These are phyloP conservation scores for Scytalidium lignicola DNA, from an alignment of 2,329 filamentous ascomycete species.

Conservation along the genomic window DNA sequence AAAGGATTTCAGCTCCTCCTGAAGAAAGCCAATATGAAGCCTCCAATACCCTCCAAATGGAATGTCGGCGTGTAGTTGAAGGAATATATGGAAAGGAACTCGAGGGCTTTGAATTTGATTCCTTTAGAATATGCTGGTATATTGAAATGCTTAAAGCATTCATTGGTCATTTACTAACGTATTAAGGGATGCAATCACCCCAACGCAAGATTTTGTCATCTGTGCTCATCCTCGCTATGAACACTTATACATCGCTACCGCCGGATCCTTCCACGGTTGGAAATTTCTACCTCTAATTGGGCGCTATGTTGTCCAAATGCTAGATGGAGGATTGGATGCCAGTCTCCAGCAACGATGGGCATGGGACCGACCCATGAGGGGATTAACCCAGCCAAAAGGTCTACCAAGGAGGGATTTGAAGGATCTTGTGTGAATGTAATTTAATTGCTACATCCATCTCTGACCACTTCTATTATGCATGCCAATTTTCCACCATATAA, in stretches of 20 bases:
- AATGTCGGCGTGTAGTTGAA: slow-evolving; percentile 34
- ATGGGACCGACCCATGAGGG: slow-evolving; percentile 35
- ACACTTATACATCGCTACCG: slow-evolving; percentile 55
- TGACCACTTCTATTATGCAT: too few species aligned
- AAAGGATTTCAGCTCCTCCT: slow-evolving; percentile 48
- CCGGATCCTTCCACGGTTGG: slow-evolving; percentile 60
- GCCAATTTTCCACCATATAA: too few species aligned
- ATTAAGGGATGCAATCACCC: slow-evolving; percentile 57
- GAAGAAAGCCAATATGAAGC: slow-evolving; percentile 33
- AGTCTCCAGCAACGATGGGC: slow-evolving; percentile 38
- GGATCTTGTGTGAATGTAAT: slow-evolving; percentile 5
- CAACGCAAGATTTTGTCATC: slow-evolving; percentile 58
- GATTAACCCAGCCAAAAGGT: slow-evolving; percentile 26
- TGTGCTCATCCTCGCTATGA: slow-evolving; percentile 46
- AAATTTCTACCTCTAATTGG: slow-evolving; percentile 61
- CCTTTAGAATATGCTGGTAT: slow-evolving; percentile 43
- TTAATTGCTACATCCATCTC: too few species aligned
- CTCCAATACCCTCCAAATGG: slow-evolving; percentile 35
- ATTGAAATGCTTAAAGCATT: slow-evolving; percentile 4
- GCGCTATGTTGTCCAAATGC: slow-evolving; percentile 49
- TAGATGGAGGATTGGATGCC: slow-evolving; percentile 34
- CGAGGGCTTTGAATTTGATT: slow-evolving; percentile 33
- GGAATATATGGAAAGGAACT: slow-evolving; percentile 38
- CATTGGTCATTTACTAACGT: slow-evolving; percentile 14
- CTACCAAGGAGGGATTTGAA: slow-evolving; percentile 22